Conservation (phyloP, 768 basidiomycete species). For the Phylloporus sp. region DNA sequence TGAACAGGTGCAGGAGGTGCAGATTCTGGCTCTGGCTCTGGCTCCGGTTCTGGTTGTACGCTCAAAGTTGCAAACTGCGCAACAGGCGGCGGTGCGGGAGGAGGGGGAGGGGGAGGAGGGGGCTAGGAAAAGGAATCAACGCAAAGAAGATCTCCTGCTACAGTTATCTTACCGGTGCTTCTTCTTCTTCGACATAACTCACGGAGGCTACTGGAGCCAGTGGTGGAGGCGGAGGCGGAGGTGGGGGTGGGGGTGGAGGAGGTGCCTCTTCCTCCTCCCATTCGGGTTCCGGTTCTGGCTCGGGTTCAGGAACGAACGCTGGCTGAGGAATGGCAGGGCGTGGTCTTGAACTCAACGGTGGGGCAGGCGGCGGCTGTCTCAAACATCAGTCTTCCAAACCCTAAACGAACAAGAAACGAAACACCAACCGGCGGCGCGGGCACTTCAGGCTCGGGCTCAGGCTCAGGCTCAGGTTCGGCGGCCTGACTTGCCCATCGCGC, state of each 20-base stretch:
- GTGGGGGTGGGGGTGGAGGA: slow-evolving; percentile 22
- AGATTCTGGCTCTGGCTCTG: slow-evolving; percentile 22
- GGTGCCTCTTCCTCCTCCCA: slow-evolving; percentile 15
- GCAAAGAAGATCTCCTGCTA: background rate
- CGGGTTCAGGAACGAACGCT: slow-evolving; percentile 16
- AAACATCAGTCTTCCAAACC: slow-evolving; percentile 3
- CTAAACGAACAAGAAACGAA: background rate
- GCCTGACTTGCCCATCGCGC: slow-evolving; percentile 20
- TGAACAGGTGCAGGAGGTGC: background rate
- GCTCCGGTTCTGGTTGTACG: slow-evolving; percentile 36
- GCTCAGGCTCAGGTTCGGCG: slow-evolving; percentile 23
- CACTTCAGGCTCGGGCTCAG: slow-evolving; percentile 27
- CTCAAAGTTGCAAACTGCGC: background rate
- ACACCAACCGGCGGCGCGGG: slow-evolving; percentile 27
- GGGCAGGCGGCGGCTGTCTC: slow-evolving; percentile 25
- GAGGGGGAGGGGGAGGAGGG: background rate
- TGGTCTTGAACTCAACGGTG: slow-evolving; percentile 19
- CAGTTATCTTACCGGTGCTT: background rate
- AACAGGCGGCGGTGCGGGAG: background rate
- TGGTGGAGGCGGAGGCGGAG: slow-evolving; percentile 6
- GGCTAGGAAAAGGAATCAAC: background rate
- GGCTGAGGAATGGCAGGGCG: slow-evolving; percentile 15
- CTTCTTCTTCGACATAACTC: background rate
- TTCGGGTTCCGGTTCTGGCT: slow-evolving; percentile 15
- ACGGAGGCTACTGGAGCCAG: background rate